Evolutionary conservation across 352 stramenopile genomes (phyloP).

Genomic region (Thraustotheca clavata): DNA sequence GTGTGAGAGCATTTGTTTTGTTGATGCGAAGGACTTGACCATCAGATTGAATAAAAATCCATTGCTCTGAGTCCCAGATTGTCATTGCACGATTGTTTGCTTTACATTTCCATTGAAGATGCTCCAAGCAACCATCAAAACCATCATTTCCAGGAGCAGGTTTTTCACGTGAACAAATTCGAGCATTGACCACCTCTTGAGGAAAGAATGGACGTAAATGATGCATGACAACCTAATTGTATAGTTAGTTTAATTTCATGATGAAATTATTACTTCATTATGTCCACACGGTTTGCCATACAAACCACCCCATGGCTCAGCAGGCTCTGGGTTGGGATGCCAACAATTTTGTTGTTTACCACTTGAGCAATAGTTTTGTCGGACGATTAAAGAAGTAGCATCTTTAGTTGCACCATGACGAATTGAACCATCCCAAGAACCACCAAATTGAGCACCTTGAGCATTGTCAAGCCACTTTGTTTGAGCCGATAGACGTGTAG

Average conservation of each 20-base stretch:
- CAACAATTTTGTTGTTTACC: constrained; percentile 32
- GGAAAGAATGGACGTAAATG: constrained; percentile 75
- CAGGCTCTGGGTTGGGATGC: constrained; percentile 61
- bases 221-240: constrained; percentile 59
- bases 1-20: constrained; percentile 32
- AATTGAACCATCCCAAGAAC: constrained; percentile 51
- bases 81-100: constrained; percentile 45
- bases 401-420: constrained; percentile 75
- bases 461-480: constrained; percentile 80
- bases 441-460: constrained; percentile 33
- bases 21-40: constrained; percentile 44
- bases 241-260: background rate
- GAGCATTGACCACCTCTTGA: constrained; percentile 83
- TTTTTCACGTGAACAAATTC: constrained; percentile 64
- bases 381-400: constrained; percentile 45
- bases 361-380: constrained; percentile 25
- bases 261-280: constrained; percentile 49
- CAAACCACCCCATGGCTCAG: constrained; percentile 68
- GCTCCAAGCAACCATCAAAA: constrained; percentile 86
- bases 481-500: constrained; percentile 59
- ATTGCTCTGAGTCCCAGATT: constrained; percentile 77
- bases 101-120: constrained; percentile 56
- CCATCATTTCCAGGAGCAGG: constrained; percentile 81
- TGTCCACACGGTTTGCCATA: constrained; percentile 84
- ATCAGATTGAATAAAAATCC: constrained; percentile 45